Evolutionary conservation across 2,329 filamentous ascomycete genomes (phyloP), one percentile per base, ranked within the genome.

Genomic region (Calonectria pteridis): DNA sequence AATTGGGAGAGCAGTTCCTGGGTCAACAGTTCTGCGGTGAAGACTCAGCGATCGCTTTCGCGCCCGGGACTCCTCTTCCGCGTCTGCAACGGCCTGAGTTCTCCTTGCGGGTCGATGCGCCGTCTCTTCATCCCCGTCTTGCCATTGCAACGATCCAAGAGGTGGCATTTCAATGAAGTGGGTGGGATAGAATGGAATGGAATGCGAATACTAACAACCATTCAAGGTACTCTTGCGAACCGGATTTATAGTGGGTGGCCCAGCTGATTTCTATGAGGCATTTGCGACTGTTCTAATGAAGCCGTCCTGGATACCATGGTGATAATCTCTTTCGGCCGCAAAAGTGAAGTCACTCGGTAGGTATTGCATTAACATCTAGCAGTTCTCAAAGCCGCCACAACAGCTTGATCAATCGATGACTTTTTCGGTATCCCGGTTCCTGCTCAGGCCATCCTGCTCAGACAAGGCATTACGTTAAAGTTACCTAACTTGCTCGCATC

Each of bases 101-200:
- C 33, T 37, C 31, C 23, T 62, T 6, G 20, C n/a, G 23, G 20
- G 33, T 18, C 55, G 31, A 26, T 20, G 55, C 7, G 55, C 55
- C n/a, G 16, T 37, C 33, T 62, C 55, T 23, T 76, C 75, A n/a
- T 76, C 75, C 49, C 74, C 69, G 51, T 75, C 70, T 5, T 59
- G 67, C 73, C 75, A 76, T 35, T 40, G 31, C n/a, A 62, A 40
- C 33, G 55, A 62, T 26, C 20, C 18, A 40, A 23, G 31, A 26
- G 33, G 33, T 26, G 55, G 14, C 55, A 62, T 62, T 3, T 46
- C 16, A 46, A 40, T 40, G 33, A 62, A 35, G 6, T 40, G n/a
- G 23, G 9, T 11, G 37, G 4, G n/a, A 7, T 31, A 37, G 6
- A 62, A 40, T n/a, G 33, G 29, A 31, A 40, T 14, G 6, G 33